Evolutionary conservation across 805 yeast genomes (phyloP).

Genomic region (Danielia oregonensis): DNA sequence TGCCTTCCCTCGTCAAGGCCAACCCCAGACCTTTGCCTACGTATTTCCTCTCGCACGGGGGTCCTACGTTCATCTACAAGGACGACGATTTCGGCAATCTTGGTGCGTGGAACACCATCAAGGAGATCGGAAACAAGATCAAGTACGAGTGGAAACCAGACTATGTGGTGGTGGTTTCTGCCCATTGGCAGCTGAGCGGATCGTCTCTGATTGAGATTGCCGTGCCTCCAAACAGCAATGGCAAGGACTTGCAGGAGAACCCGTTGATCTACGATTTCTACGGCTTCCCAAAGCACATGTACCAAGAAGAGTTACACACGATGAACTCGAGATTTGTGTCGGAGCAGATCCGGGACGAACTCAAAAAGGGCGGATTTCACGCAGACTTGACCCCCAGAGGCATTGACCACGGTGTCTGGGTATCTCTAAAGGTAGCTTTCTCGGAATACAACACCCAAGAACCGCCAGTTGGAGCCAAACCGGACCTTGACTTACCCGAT

Average conservation of each 20-base stretch:
- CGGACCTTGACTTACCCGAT: slow-evolving; percentile 34
- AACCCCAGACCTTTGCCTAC: slow-evolving; percentile 46
- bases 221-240: slow-evolving; percentile 29
- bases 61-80: slow-evolving; percentile 69
- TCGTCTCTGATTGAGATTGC: slow-evolving; percentile 46
- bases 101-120: slow-evolving; percentile 58
- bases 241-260: slow-evolving; percentile 37
- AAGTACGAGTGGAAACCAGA: slow-evolving; percentile 53
- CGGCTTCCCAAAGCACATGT: slow-evolving; percentile 67
- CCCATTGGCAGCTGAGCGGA: slow-evolving; percentile 66
- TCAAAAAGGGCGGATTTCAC: slow-evolving; percentile 41
- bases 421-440: slow-evolving; percentile 71
- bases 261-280: slow-evolving; percentile 69
- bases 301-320: slow-evolving; percentile 58
- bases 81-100: slow-evolving; percentile 48
- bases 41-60: slow-evolving; percentile 77
- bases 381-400: slow-evolving; percentile 54
- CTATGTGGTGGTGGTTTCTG: slow-evolving; percentile 63
- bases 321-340: slow-evolving; percentile 43
- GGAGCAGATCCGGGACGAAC: slow-evolving; percentile 36
- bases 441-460: slow-evolving; percentile 29
- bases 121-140: slow-evolving; percentile 50
- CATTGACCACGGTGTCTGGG: slow-evolving; percentile 83
- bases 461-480: slow-evolving; percentile 25
- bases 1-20: too few relatives aligned